Conservation (phyloP, 2,329 filamentous ascomycete genomes). For the Leptographium radiaticola region DNA sequence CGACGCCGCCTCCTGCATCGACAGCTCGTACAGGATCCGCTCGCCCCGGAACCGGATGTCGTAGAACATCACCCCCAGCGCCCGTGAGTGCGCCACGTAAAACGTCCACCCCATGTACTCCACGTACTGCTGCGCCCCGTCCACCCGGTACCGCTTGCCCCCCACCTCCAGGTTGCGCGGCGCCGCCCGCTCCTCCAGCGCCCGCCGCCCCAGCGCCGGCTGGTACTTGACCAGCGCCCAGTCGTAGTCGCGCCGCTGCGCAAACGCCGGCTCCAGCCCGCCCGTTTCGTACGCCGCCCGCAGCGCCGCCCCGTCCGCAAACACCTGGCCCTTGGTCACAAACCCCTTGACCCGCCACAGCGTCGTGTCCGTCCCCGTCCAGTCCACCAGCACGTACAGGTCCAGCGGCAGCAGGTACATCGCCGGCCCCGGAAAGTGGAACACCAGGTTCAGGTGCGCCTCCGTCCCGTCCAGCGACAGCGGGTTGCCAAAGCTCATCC, state of each 20-base stretch:
- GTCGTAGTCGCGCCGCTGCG: slow-evolving; percentile 19
- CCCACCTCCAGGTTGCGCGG: slow-evolving; percentile 24
- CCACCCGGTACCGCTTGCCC: slow-evolving; percentile 28
- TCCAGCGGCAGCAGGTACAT: slow-evolving; percentile 29
- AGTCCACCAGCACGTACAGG: slow-evolving; percentile 30
- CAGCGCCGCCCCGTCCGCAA: slow-evolving; percentile 19
- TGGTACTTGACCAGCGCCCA: slow-evolving; percentile 23
- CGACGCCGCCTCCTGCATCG: slow-evolving; percentile 37
- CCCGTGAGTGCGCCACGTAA: slow-evolving; percentile 30
- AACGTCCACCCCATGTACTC: slow-evolving; percentile 41
- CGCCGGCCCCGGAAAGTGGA: slow-evolving; percentile 25
- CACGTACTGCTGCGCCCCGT: slow-evolving; percentile 30
- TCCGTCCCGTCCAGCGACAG: slow-evolving; percentile 26
- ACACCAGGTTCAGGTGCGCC: slow-evolving; percentile 26
- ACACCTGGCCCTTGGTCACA: slow-evolving; percentile 27
- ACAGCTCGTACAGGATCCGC: slow-evolving; percentile 37
- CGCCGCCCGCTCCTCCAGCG: slow-evolving; percentile 21
- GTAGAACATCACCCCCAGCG: slow-evolving; percentile 31
- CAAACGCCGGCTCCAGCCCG: slow-evolving; percentile 20
- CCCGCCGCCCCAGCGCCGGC: slow-evolving; percentile 15
- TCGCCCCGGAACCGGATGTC: slow-evolving; percentile 38
- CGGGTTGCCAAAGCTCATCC: slow-evolving; percentile 21
- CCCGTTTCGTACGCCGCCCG: slow-evolving; percentile 24
- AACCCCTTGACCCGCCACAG: slow-evolving; percentile 28
- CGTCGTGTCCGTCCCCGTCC: slow-evolving; percentile 27